A percentile compares a stretch with the other conserved stretches of the same genome.
These are phyloP conservation scores for Botryotinia globosa DNA, from an alignment of 2,329 filamentous ascomycete genomes.

Conservation along the genomic window DNA sequence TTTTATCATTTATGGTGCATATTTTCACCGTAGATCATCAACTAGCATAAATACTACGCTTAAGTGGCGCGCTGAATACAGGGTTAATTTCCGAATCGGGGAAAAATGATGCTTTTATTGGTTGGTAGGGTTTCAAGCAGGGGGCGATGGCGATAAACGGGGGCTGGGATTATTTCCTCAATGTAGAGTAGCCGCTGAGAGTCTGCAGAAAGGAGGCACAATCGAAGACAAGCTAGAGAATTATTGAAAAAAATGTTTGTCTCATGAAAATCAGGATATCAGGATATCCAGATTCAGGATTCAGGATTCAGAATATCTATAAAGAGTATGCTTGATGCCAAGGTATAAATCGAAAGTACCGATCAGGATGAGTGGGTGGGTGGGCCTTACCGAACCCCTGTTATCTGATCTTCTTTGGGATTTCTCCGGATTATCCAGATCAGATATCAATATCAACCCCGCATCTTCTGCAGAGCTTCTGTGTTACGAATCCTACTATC, in stretches of 20 bases:
- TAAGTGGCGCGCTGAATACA: conserved; percentile 17
- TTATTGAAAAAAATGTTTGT: background rate
- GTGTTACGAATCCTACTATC: background rate
- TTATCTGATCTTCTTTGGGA: background rate
- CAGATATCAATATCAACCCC: background rate
- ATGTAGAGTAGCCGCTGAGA: background rate
- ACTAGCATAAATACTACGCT: background rate
- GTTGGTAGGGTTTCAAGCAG: background rate
- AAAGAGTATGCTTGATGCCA: background rate
- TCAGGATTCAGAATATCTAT: background rate
- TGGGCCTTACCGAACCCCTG: background rate
- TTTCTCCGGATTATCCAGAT: background rate
- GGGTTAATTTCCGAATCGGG: conserved; percentile 17
- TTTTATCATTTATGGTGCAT: conserved; percentile 6
- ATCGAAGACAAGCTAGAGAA: background rate
- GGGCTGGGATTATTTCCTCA: background rate
- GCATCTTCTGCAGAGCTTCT: background rate
- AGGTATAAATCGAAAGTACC: background rate
- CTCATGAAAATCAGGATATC: no score
- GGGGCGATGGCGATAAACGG: background rate
- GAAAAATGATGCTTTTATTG: conserved; percentile 13
- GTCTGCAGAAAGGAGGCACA: background rate
- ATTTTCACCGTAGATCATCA: conserved; percentile 7
- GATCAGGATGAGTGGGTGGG: background rate
- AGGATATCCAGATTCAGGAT: background rate